Base-by-base conservation (phyloP, 495 filamentous ascomycete genomes). In the Lasiosphaeris hirsuta region DNA sequence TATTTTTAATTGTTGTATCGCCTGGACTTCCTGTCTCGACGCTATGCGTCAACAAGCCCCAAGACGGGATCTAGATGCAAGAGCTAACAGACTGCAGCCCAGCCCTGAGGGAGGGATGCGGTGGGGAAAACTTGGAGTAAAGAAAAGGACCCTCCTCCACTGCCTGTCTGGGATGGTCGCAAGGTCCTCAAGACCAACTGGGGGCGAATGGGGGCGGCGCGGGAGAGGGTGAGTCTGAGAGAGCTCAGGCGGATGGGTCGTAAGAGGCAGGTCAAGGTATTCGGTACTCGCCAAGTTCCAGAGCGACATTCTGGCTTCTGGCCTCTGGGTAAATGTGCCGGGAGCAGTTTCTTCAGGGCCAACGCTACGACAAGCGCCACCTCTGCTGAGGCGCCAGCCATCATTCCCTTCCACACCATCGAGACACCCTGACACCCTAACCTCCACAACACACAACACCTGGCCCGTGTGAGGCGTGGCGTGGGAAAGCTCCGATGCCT, bases 281-380 rank as follows among this genome's bases (percentile, higher is more conserved):
- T 54, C 51, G 34, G 63, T 66, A 63, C 63, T n/a, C 37, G 62
- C 64, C 64, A 67, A 63, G 64, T 30, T 30, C 43, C 18, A 56
- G 53, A 43, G 55, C 35, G 49, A 44, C 57, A 57, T 57, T 64
- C 58, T 11, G 14, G 23, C 23, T 30, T 30, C 23, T 30, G 23
- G 23, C 23, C 5, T 30, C 23, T 65, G 67, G 67, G 67, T 69
- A 69, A 69, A 69, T 67, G 57, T 62, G 57, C 64, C 63, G 62
- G 59, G 56, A 62, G 63, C 55, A 23, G 45, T 45, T 45, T 30
- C 23, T 2, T 30, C 23, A 30, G 7, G 7, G 38, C 39, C 39
- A 34, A 42, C 51, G 23, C 33, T 23, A 45, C 40, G 10, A 44
- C 48, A 43, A 48, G 34, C 42, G 36, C 44, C 36, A 51, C 19